A percentile compares a stretch with the other conserved stretches of the same genome.
phyloP scores from a whole-genome alignment of 2,329 filamentous ascomycete genomes.

The Grosmannia clavigera region DNA sequence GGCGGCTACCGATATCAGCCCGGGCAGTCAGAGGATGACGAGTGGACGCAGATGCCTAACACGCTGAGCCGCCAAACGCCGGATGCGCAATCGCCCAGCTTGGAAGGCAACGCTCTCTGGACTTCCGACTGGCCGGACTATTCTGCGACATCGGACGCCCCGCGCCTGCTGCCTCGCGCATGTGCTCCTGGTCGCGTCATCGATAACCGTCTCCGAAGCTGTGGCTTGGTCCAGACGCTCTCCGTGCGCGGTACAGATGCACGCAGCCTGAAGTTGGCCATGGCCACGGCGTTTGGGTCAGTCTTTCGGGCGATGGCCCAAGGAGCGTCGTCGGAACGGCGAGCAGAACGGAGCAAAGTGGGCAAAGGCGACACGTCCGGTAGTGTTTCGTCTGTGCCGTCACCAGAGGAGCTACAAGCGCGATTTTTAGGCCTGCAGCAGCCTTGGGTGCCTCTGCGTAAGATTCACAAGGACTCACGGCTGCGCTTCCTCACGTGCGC shows the following conservation, averaged over 20 bases:
- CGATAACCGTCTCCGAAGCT: slow-evolving; percentile 60
- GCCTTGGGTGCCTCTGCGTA: slow-evolving; percentile 63
- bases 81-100: slow-evolving; percentile 35
- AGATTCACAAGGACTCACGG: slow-evolving; percentile 60
- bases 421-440: slow-evolving; percentile 51
- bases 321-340: slow-evolving; percentile 11
- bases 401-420: slow-evolving; percentile 17
- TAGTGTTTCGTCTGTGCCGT: slow-evolving; percentile 10
- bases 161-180: slow-evolving; percentile 57
- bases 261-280: slow-evolving; percentile 51
- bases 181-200: slow-evolving; percentile 50
- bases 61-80: slow-evolving; percentile 30
- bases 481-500: slow-evolving; percentile 57
- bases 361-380: slow-evolving; percentile 2
- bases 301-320: slow-evolving; percentile 33
- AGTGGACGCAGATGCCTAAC: slow-evolving; percentile 43
- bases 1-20: slow-evolving; percentile 17
- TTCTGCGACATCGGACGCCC: slow-evolving; percentile 22
- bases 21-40: slow-evolving; percentile 21
- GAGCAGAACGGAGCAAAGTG: slow-evolving; percentile 6
- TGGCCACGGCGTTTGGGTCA: slow-evolving; percentile 49
- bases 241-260: slow-evolving; percentile 51
- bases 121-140: slow-evolving; percentile 31
- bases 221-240: slow-evolving; percentile 56
- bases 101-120: slow-evolving; percentile 20